Evolutionary conservation across 306 rosid species (phyloP).

Genomic region (Gleditsia sinensis): DNA sequence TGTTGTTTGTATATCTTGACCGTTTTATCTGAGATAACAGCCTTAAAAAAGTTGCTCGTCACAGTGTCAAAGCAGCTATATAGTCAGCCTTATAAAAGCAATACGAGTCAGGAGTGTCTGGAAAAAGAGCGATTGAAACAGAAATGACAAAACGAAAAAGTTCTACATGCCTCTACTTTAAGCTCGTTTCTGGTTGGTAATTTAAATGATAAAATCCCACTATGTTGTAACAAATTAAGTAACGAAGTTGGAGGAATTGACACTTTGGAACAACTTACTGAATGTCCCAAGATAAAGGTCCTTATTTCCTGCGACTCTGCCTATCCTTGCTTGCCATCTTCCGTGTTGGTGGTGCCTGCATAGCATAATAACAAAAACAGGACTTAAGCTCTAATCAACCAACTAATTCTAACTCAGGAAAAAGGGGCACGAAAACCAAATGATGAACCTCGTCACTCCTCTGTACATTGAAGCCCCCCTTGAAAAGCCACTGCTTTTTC

Average conservation of each 20-base stretch:
- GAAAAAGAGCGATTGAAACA: not conserved
- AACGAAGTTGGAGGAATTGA: slow-evolving; percentile 20
- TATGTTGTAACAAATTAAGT: not conserved
- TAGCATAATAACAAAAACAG: slow-evolving; percentile 15
- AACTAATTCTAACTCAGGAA: not conserved
- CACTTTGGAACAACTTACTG: slow-evolving; percentile 52
- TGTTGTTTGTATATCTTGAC: not conserved
- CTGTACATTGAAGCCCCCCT: slow-evolving; percentile 95
- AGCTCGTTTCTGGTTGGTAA: not conserved
- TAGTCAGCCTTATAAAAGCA: slow-evolving; percentile 50
- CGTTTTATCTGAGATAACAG: slow-evolving; percentile 31
- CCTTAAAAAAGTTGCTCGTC: slow-evolving; percentile 43
- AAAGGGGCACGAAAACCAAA: not conserved
- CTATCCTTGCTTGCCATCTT: slow-evolving; percentile 98
- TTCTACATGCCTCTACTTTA: not conserved
- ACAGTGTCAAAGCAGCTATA: slow-evolving; percentile 36
- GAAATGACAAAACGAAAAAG: slow-evolving; percentile 25
- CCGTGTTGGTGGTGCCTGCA: slow-evolving; percentile 96
- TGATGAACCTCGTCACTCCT: slow-evolving; percentile 84
- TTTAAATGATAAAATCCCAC: not conserved
- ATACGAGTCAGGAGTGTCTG: not conserved
- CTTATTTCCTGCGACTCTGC: slow-evolving; percentile 93
- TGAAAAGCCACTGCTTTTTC: slow-evolving; percentile 96
- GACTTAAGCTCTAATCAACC: not conserved
- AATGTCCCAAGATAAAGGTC: slow-evolving; percentile 97